phyloP scores from a whole-genome alignment of 169 alveolate species.

The Babesia gibsoni region DNA sequence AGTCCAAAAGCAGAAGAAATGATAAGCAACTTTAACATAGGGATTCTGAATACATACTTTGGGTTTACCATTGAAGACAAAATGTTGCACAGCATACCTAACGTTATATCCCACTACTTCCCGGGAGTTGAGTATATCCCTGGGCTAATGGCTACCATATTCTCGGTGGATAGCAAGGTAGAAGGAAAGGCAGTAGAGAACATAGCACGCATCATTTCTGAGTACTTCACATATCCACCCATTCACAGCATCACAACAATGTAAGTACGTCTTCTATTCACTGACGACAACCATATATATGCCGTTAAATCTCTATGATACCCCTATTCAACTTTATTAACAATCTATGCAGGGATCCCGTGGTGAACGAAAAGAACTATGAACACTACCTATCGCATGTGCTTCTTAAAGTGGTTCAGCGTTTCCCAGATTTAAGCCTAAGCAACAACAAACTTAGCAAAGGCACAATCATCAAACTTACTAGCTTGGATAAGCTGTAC shows the following conservation, averaged over 20 bases:
- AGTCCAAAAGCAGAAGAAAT: constrained; percentile 9
- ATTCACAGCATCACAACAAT: constrained; percentile 1
- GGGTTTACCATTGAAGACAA: constrained; percentile 34
- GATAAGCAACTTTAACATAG: neutral
- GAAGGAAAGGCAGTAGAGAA: constrained; percentile 10
- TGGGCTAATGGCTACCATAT: constrained; percentile 38
- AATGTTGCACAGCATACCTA: constrained; percentile 26
- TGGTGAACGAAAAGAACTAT: constrained; percentile 13
- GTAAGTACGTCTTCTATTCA: too few species aligned
- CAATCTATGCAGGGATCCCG: constrained; percentile 10
- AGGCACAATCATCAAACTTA: constrained; percentile 50
- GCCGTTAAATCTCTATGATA: too few species aligned
- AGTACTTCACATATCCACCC: constrained; percentile 37
- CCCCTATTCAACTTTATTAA: too few species aligned
- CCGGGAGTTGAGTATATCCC: constrained; percentile 74
- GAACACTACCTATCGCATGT: constrained; percentile 30
- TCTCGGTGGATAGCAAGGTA: constrained; percentile 4
- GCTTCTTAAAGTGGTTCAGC: constrained; percentile 35
- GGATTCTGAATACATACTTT: constrained; percentile 26
- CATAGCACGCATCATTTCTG: constrained; percentile 29
- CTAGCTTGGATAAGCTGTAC: constrained; percentile 36
- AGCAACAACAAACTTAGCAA: constrained; percentile 3
- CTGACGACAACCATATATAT: too few species aligned
- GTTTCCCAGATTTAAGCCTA: constrained; percentile 50
- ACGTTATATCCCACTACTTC: constrained; percentile 57